Base-by-base conservation (phyloP, 2,329 filamentous ascomycete species). In the Conoideocrella luteorostrata region DNA sequence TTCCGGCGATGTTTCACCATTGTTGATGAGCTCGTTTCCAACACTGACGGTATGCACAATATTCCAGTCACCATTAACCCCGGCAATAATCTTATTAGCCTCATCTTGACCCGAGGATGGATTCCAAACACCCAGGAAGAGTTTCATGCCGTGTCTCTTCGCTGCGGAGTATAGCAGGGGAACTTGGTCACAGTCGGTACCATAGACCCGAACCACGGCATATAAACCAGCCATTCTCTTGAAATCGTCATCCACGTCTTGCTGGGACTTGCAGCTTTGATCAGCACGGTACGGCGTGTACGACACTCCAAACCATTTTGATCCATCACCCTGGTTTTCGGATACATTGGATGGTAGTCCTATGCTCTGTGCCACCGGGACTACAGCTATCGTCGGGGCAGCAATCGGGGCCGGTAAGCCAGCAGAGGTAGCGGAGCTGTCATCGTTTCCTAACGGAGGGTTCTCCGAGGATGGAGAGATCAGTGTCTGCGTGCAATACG, bases 21-120 rank as follows among this genome's bases (percentile, higher is more conserved):
- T 75, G 63, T 87, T 84, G 60, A 95, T 80, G 26, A 84, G 70
- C 63, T 95, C 88, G 59, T 95, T 95, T 49, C 88, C 88, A 33
- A 95, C 75, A 44, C 78, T 78, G 56, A 95, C 73, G 2, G 86
- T 84, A 57, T 85, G 73, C 49, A 94, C 75, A 12, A 69, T 60
- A 39, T 68, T 70, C 86, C 86, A 95, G 61, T 86, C 77, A 23
- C 74, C 70, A 5, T 68, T 50, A 33, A 85, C 70, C 12, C 75
- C 79, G 4, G 69, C 60, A 44, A 80, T 74, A 48, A 94, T 80
- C 23, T 66, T 70, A 9, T 72, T 52, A n/a, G 86, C 70, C 46
- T 86, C 80, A 2, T 65, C 50, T 12, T 69, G 61, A 13, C 86
- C 69, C 7, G 72, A 60, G 33, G 66, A 63, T 46, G 87, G 72